These are phyloP conservation scores for Verticillium nubilum DNA, from an alignment of 2,329 filamentous ascomycete species.

Conservation along the genomic window DNA sequence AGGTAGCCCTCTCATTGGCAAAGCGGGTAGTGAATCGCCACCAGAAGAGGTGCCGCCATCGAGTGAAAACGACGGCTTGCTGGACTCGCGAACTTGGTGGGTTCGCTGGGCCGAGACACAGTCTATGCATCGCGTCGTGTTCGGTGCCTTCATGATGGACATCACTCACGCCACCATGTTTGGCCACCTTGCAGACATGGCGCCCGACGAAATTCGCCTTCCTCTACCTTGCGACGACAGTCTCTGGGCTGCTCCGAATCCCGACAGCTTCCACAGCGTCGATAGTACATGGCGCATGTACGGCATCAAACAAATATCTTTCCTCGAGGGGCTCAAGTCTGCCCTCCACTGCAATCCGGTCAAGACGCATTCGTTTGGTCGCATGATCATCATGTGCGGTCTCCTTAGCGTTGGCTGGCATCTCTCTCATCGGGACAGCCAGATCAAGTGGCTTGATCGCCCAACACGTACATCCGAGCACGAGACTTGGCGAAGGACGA, in stretches of 20 bases:
- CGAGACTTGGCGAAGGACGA: conserved; percentile 72
- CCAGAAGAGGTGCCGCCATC: conserved; percentile 43
- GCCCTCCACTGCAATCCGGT: conserved; percentile 78
- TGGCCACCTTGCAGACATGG: conserved; percentile 85
- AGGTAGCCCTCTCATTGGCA: conserved; percentile 79
- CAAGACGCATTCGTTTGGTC: conserved; percentile 79
- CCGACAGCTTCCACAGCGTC: conserved; percentile 69
- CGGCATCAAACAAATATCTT: conserved; percentile 72
- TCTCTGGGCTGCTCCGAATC: conserved; percentile 76
- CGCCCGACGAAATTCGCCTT: conserved; percentile 81
- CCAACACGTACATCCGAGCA: conserved; percentile 55
- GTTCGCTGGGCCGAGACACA: conserved; percentile 85
- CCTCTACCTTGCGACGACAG: conserved; percentile 83
- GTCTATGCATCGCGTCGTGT: conserved; percentile 79
- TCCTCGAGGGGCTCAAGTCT: conserved; percentile 78
- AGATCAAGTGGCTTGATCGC: conserved; percentile 73
- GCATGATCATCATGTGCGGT: conserved; percentile 86
- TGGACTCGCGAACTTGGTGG: conserved; percentile 60
- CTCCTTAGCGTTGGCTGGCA: conserved; percentile 91
- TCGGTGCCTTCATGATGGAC: conserved; percentile 85
- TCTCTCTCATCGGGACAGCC: conserved; percentile 79
- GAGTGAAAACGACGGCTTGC: conserved; percentile 13
- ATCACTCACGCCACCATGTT: conserved; percentile 90
- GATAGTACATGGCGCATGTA: conserved; percentile 73
- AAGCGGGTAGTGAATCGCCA: conserved; percentile 73